A percentile compares a stretch with the other conserved stretches of the same genome.
phyloP scores from a whole-genome alignment of 495 filamentous ascomycete species.

The Pseudoneurospora amorphoporcata region DNA sequence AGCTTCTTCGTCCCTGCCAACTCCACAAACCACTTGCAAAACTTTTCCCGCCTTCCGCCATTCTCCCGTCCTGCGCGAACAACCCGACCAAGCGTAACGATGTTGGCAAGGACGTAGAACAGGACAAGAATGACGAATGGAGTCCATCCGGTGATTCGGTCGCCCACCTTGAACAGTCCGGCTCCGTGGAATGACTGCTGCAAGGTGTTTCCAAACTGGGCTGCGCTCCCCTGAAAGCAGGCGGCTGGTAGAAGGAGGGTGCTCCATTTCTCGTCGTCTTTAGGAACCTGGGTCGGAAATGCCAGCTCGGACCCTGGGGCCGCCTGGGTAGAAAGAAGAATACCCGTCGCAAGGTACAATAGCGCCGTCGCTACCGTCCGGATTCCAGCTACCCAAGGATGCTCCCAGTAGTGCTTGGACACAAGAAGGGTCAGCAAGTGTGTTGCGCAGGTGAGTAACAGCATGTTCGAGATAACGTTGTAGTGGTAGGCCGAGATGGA shows the following conservation, averaged over 20 bases:
- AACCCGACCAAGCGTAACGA: conserved; percentile 14
- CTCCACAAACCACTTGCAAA: neutral
- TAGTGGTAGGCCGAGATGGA: conserved; percentile 33
- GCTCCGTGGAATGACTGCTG: conserved; percentile 3
- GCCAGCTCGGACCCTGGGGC: neutral
- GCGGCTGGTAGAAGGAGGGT: conserved; percentile 19
- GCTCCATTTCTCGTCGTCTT: conserved; percentile 9
- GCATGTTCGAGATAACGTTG: conserved; percentile 28
- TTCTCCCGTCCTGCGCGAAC: conserved; percentile 12
- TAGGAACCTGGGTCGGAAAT: conserved; percentile 19
- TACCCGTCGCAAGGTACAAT: conserved; percentile 18
- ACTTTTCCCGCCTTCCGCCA: conserved; percentile 6
- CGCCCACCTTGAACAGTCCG: conserved; percentile 6
- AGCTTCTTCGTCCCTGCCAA: neutral
- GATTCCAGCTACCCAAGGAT: conserved; percentile 17
- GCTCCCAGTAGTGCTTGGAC: conserved; percentile 23
- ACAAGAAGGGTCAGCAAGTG: conserved; percentile 28
- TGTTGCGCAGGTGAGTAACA: conserved; percentile 30
- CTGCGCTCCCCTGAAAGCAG: conserved; percentile 16
- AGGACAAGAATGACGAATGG: conserved; percentile 19
- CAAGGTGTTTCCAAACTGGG: conserved; percentile 1
- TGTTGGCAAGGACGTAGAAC: conserved; percentile 16
- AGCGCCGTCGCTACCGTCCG: conserved; percentile 14
- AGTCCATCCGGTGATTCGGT: conserved; percentile 21
- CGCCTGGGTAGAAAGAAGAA: conserved; percentile 21